A percentile compares a stretch with the other conserved stretches of the same genome.
phyloP scores from a whole-genome alignment of 2,329 filamentous ascomycete genomes.

The Aspergillus ibericus region DNA sequence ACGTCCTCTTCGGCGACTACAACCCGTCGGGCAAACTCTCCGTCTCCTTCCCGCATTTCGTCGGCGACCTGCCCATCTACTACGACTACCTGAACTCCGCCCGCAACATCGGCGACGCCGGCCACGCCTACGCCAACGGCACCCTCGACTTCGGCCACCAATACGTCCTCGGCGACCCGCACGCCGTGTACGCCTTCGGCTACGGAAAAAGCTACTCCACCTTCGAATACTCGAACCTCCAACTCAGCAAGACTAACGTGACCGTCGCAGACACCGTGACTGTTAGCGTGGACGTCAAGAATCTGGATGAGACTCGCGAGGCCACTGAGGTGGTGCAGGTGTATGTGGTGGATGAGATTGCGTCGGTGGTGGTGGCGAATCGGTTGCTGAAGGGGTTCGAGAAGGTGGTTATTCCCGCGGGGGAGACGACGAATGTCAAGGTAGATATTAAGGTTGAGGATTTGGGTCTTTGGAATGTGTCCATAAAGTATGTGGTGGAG shows the following conservation, averaged over 20 bases:
- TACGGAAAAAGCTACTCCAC: conserved; percentile 66
- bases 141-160: conserved; percentile 64
- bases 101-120: conserved; percentile 55
- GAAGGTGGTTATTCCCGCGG: conserved; percentile 63
- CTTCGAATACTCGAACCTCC: conserved; percentile 54
- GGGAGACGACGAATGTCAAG: conserved; percentile 56
- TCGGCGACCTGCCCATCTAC: conserved; percentile 67
- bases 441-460: conserved; percentile 54
- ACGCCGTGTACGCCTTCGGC: conserved; percentile 65
- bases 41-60: conserved; percentile 66
- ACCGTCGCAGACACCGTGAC: conserved; percentile 57
- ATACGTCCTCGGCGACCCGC: conserved; percentile 62
- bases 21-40: conserved; percentile 67
- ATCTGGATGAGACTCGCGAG: conserved; percentile 53
- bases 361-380: conserved; percentile 65
- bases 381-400: conserved; percentile 66
- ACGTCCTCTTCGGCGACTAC: conserved; percentile 64
- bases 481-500: conserved; percentile 73
- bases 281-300: conserved; percentile 62
- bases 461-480: conserved; percentile 57
- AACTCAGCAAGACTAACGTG: conserved; percentile 45
- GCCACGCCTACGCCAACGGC: conserved; percentile 57
- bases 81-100: conserved; percentile 73
- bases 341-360: conserved; percentile 64
- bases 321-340: conserved; percentile 68